A percentile compares a stretch with the other conserved stretches of the same genome.
Conservation (phyloP, 2,329 filamentous ascomycete genomes). For the Gaeumannomyces sp. region DNA sequence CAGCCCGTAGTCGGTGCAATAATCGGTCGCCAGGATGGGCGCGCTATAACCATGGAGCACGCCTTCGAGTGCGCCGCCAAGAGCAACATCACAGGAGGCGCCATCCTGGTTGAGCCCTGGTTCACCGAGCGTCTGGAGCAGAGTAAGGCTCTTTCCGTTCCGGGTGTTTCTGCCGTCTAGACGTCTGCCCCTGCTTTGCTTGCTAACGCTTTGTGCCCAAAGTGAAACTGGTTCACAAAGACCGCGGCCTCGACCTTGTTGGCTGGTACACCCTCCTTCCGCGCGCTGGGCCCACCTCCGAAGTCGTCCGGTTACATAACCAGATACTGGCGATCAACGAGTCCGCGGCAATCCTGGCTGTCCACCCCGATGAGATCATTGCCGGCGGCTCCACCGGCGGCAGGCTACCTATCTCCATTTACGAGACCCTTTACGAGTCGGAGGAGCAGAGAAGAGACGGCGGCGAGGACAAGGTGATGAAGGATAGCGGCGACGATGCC, state of each 20-base stretch:
- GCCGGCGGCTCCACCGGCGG: conserved; percentile 54
- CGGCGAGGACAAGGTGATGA: conserved; percentile 63
- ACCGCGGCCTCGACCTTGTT: conserved; percentile 75
- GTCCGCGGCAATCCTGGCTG: conserved; percentile 78
- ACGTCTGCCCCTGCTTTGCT: conserved; percentile 10
- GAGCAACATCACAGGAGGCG: conserved; percentile 44
- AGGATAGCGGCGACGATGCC: conserved; percentile 38
- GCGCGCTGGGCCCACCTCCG: conserved; percentile 61
- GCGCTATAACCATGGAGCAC: conserved; percentile 86
- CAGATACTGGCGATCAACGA: conserved; percentile 75
- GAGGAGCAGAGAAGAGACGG: conserved; percentile 40
- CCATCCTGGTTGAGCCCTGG: conserved; percentile 61
- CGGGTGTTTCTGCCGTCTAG: background rate
- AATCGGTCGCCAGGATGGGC: conserved; percentile 86
- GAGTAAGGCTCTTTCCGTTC: conserved; percentile 49
- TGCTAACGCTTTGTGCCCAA: conserved; percentile 5
- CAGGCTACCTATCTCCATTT: conserved; percentile 83
- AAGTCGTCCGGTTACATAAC: conserved; percentile 67
- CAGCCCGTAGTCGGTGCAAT: conserved; percentile 80
- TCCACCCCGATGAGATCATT: conserved; percentile 62
- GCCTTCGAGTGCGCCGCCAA: conserved; percentile 74
- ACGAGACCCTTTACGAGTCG: conserved; percentile 77
- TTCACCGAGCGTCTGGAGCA: conserved; percentile 76
- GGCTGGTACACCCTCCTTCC: conserved; percentile 86
- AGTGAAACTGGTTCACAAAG: conserved; percentile 88